Percentiles rank a stretch among this genome's conserved stretches.
phyloP scores from a whole-genome alignment of 1,139 yeast species.

The Taphrina confusa region DNA sequence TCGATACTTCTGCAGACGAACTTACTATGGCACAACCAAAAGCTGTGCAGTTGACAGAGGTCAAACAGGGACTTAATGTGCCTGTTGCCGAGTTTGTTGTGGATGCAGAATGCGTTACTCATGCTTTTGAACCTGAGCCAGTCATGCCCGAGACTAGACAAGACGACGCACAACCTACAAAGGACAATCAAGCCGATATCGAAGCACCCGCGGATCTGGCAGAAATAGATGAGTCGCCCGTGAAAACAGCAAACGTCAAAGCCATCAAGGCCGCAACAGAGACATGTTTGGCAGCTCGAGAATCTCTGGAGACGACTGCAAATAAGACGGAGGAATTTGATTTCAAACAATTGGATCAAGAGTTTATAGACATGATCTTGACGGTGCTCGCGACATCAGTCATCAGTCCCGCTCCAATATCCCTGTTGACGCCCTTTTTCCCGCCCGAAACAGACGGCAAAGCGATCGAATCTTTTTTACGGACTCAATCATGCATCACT shows the following conservation, averaged over 20 bases:
- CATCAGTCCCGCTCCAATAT: conserved; percentile 17
- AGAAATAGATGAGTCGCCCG: no score
- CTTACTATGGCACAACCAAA: no score
- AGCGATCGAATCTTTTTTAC: conserved; percentile 11
- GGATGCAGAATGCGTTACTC: no score
- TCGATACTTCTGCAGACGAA: no score
- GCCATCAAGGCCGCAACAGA: background rate
- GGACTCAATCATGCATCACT: conserved; percentile 13
- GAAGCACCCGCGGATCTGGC: no score
- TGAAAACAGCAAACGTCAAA: background rate
- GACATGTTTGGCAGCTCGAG: background rate
- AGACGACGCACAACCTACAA: no score
- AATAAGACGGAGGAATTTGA: background rate
- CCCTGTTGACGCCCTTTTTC: conserved; percentile 26
- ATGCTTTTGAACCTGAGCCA: no score
- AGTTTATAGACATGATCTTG: conserved; percentile 29
- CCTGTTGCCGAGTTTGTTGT: no score
- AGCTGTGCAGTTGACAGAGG: background rate
- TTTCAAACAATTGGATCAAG: conserved; percentile 6
- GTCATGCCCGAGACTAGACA: no score
- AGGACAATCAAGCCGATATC: no score
- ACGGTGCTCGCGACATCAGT: conserved; percentile 21
- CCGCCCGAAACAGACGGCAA: conserved; percentile 3
- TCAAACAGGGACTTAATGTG: no score
- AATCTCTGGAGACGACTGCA: background rate